Evolutionary conservation across 2,329 filamentous ascomycete species (phyloP).

Genomic region (Nectriaceae sp.): DNA sequence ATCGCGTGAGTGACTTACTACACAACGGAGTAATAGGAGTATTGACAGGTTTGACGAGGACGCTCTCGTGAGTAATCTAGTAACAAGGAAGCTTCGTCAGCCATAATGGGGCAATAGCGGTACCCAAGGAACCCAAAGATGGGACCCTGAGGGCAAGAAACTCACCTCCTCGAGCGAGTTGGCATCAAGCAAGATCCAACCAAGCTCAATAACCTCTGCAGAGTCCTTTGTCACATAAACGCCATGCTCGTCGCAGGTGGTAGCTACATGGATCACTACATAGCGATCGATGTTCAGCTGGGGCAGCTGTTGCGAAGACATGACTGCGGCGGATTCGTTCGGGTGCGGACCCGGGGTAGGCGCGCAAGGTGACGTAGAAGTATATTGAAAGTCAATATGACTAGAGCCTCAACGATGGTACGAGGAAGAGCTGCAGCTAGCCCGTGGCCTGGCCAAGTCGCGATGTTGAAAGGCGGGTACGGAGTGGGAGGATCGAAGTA

Average conservation of each 20-base stretch:
- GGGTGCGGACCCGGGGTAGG: constrained; percentile 22
- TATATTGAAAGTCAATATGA: constrained; percentile 23
- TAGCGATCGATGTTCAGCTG: constrained; percentile 88
- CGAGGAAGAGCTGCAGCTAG: constrained; percentile 28
- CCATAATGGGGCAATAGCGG: constrained; percentile 1
- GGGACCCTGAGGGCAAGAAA: constrained; percentile 13
- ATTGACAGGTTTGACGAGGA: constrained; percentile 97
- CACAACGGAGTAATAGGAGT: constrained; percentile 97
- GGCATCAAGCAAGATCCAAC: constrained; percentile 93
- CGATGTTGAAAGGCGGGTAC: constrained; percentile 25
- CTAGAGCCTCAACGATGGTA: constrained; percentile 11
- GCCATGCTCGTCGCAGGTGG: constrained; percentile 97
- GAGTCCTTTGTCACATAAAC: constrained; percentile 99
- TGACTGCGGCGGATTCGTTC: constrained; percentile 31
- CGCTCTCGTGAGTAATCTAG: constrained; percentile 91
- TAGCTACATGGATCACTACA: constrained; percentile 97
- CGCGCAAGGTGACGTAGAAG: constrained; percentile 15
- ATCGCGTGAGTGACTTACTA: constrained; percentile 68
- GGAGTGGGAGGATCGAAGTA: constrained; percentile 21
- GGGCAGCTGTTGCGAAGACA: constrained; percentile 45
- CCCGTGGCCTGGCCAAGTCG: constrained; percentile 41
- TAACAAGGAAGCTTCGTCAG: constrained; percentile 17
- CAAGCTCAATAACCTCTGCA: constrained; percentile 97
- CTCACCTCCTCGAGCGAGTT: constrained; percentile 91
- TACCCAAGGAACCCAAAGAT: background rate